phyloP scores from a whole-genome alignment of 1,139 yeast genomes.

The Tardiomyces blankii region DNA sequence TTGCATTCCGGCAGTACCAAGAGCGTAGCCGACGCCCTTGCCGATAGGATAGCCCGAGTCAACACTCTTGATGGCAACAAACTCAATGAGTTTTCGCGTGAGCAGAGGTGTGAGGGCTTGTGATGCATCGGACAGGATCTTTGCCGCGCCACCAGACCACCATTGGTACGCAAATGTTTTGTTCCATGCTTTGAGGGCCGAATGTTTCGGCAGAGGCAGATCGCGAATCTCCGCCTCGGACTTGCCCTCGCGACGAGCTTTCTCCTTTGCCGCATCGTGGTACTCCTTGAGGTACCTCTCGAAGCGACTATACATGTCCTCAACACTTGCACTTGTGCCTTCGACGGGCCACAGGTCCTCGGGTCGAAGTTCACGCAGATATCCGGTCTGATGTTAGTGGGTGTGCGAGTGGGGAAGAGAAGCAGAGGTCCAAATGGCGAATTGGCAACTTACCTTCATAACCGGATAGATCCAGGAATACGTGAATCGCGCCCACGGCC shows the following conservation, averaged over 20 bases:
- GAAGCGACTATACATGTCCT: conserved; percentile 30
- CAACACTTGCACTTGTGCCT: conserved; percentile 41
- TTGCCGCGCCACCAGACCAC: conserved; percentile 33
- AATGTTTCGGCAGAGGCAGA: conserved; percentile 29
- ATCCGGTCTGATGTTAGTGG: conserved; percentile 32
- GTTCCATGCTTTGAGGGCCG: conserved; percentile 38
- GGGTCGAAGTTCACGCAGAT: conserved; percentile 52
- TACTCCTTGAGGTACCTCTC: conserved; percentile 30
- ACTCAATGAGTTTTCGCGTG: conserved; percentile 42
- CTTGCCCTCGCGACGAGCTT: conserved; percentile 13
- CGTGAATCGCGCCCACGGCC: conserved; percentile 21
- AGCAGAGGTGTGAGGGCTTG: conserved; percentile 40
- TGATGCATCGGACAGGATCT: conserved; percentile 38
- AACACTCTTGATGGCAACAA: conserved; percentile 19
- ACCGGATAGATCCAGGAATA: conserved; percentile 54
- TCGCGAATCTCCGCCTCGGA: conserved; percentile 14
- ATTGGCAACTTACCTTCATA: conserved; percentile 28
- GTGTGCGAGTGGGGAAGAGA: too few relatives aligned
- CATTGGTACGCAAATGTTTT: conserved; percentile 47
- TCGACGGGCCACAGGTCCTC: conserved; percentile 50
- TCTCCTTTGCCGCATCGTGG: conserved; percentile 24
- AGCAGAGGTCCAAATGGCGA: too few relatives aligned
- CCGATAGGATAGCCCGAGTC: conserved; percentile 23
- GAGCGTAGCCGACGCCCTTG: conserved; percentile 49
- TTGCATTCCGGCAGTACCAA: conserved; percentile 41